These are phyloP conservation scores for Quaeritorhiza haematococci DNA, from an alignment of 371 early-diverging fungal genomes.

Conservation along the genomic window DNA sequence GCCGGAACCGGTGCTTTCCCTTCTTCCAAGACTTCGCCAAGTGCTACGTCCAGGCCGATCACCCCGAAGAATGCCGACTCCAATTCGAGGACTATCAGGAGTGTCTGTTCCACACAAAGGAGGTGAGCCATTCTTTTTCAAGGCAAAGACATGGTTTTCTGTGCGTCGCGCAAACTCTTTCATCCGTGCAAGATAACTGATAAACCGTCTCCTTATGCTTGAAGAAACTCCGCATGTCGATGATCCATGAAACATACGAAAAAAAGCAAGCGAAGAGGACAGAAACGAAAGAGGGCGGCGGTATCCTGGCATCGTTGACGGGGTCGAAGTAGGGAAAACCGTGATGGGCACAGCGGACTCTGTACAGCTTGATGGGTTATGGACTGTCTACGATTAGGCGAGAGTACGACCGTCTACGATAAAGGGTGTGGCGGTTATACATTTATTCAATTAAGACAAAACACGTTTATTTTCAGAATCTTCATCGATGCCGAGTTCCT, in stretches of 20 bases:
- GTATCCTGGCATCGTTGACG: neutral
- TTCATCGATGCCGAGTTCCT: too few species aligned
- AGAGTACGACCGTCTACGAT: too few species aligned
- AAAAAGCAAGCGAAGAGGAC: conserved; percentile 13
- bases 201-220: neutral
- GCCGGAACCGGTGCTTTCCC: conserved; percentile 48
- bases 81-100: conserved; percentile 49
- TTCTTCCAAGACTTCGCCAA: conserved; percentile 47
- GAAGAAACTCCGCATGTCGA: conserved; percentile 24
- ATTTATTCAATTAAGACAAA: too few species aligned
- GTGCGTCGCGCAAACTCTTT: neutral
- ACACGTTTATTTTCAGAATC: too few species aligned
- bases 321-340: neutral
- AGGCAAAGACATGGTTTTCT: neutral
- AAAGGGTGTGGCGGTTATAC: too few species aligned
- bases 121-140: conserved; percentile 19
- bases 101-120: conserved; percentile 46
- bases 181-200: neutral
- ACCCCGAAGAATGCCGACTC: conserved; percentile 29
- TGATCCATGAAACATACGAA: conserved; percentile 28
- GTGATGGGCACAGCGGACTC: too few species aligned
- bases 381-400: too few species aligned
- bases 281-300: conserved; percentile 16
- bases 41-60: conserved; percentile 39
- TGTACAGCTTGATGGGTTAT: too few species aligned